A percentile compares a stretch with the other conserved stretches of the same genome.
Evolutionary conservation across 768 basidiomycete genomes (phyloP).

Genomic region (Amanita exitialis): DNA sequence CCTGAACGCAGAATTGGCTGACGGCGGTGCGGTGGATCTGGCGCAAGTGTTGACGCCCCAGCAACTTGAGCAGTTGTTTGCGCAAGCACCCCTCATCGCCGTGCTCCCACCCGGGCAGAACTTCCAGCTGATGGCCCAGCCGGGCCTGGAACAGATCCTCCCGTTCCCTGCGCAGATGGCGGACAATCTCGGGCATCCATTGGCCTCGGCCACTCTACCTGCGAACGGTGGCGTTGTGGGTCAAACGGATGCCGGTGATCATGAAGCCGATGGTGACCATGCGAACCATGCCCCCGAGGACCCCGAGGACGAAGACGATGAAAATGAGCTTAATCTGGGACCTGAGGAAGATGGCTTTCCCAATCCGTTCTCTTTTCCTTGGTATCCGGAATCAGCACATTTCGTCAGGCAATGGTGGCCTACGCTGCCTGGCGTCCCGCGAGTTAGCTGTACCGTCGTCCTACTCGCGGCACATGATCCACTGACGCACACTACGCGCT

Average conservation of each 20-base stretch:
- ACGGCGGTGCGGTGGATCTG: constrained; percentile 1
- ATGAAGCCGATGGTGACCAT: not conserved
- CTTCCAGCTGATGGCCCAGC: not conserved
- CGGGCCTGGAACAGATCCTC: not conserved
- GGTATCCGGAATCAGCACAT: constrained; percentile 68
- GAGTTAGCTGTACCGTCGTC: constrained; percentile 64
- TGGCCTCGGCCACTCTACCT: not conserved
- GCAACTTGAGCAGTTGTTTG: constrained; percentile 5
- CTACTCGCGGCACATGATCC: constrained; percentile 55
- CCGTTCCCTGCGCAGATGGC: not conserved
- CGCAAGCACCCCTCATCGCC: not conserved
- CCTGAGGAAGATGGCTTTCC: constrained; percentile 13
- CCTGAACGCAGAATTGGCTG: not conserved
- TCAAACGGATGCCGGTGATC: not conserved
- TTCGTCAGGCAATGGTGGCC: constrained; percentile 83
- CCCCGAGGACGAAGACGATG: not conserved
- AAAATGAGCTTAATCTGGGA: not conserved
- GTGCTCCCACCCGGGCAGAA: not conserved
- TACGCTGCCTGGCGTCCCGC: constrained; percentile 48
- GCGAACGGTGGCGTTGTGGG: not conserved
- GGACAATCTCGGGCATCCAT: not conserved
- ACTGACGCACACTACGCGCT: constrained; percentile 47
- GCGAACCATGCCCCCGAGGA: not conserved
- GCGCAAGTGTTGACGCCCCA: constrained; percentile 1
- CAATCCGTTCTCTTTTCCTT: constrained; percentile 60